These are phyloP conservation scores for Cyberlindnera maritima DNA, from an alignment of 805 yeast genomes.

Conservation along the genomic window DNA sequence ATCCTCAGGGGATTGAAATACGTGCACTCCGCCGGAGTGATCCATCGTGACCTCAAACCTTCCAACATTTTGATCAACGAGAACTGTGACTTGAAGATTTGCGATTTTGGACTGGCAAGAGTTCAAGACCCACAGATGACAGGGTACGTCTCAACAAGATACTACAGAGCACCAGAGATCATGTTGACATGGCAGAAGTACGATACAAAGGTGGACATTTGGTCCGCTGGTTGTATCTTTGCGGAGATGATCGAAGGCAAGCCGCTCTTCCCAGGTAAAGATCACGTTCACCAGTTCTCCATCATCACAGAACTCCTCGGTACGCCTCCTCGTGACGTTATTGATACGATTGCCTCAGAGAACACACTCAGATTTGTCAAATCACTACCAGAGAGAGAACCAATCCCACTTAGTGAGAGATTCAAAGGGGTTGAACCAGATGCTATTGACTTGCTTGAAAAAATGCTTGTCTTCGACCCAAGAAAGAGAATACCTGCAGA, in stretches of 20 bases:
- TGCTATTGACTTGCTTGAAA: conserved; percentile 83
- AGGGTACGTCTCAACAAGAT: conserved; percentile 93
- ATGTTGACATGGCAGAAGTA: conserved; percentile 99
- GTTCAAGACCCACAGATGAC: conserved; percentile 99
- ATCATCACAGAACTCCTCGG: conserved; percentile 96
- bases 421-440: conserved; percentile 78
- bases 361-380: conserved; percentile 93
- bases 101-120: conserved; percentile 94
- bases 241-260: conserved; percentile 98
- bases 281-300: conserved; percentile 96
- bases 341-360: conserved; percentile 93
- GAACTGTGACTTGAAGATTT: conserved; percentile 86
- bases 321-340: conserved; percentile 94
- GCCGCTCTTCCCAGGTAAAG: conserved; percentile 96
- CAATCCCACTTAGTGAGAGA: conserved; percentile 81
- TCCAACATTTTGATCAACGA: conserved; percentile 81
- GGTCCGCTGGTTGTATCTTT: conserved; percentile 97
- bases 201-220: conserved; percentile 93
- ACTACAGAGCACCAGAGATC: conserved; percentile 96
- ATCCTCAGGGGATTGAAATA: conserved; percentile 86
- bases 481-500: conserved; percentile 91
- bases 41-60: conserved; percentile 87
- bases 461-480: conserved; percentile 94
- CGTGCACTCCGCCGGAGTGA: conserved; percentile 90
- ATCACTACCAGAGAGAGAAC: conserved; percentile 88